Base-by-base conservation (phyloP, 2,329 filamentous ascomycete genomes). In the Fusarium brevicatenulatum region DNA sequence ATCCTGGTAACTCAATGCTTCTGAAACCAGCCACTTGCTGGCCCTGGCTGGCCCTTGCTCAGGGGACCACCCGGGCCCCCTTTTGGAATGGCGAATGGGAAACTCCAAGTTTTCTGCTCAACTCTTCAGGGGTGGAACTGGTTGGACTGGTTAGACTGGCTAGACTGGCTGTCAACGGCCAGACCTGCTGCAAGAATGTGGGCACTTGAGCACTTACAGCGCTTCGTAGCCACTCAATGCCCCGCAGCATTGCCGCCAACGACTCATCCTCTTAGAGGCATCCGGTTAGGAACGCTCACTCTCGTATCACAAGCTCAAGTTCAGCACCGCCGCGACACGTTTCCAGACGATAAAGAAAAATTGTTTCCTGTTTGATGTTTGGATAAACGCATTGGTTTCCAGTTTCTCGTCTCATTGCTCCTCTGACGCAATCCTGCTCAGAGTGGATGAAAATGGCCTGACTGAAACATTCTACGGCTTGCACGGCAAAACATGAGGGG, bases 11-110 rank as follows among this genome's bases (percentile, higher is more conserved):
- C 54, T 64, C 50, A 44, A 72, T 65, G 63, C 58, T 72, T 68
- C 76, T 78, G 76, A 78, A 78, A 78, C 76, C 71, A 70, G 74
- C 74, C 74, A 74, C 70, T 58, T 39, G 63, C 53, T 71, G 58
- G 60, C 65, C 67, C 71, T 66, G 46, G 57, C 59, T 70, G 60
- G 62, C 67, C 66, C 72, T 67, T 43, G 58, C 54, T 72, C 68
- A 69, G 66, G 69, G 66, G 64, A 50, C 49, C 61, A 54, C 63
- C 65, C 59, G 23, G 46, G 18, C 66, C 66, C 50, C 60, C 58
- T 56, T 74, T 67, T 58, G 57, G 68, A 67, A 63, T 40, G 56
- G 65, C 50, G 65, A 67, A 63, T 44, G 50, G 70, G 40, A 52
- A 43, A 43, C 58, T 49, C 42, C 55, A 54, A 68, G 56, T 64